phyloP scores from a whole-genome alignment of 306 rosid species.

The Cajanus cajan region DNA sequence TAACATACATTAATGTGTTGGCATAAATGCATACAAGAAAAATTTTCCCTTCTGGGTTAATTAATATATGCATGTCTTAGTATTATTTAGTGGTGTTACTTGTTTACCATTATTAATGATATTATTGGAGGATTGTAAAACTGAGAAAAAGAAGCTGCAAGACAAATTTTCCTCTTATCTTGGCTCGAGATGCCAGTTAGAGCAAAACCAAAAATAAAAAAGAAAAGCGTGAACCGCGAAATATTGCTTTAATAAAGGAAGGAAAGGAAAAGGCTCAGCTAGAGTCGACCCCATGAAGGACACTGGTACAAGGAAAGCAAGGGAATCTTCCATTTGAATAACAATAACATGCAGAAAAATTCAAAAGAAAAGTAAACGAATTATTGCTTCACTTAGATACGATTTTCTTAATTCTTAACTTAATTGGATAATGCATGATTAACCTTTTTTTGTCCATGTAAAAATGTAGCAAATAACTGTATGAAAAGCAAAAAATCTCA shows the following conservation, averaged over 20 bases:
- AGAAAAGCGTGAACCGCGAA: constrained; percentile 16
- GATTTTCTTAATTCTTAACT: constrained; percentile 3
- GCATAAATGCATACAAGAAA: constrained; percentile 14
- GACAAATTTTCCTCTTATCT: neutral
- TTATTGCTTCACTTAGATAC: constrained; percentile 32
- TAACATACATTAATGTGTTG: constrained; percentile 22
- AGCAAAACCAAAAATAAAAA: constrained; percentile 31
- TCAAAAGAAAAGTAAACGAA: constrained; percentile 35
- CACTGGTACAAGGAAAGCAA: constrained; percentile 39
- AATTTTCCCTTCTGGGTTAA: constrained; percentile 18
- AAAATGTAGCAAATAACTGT: constrained; percentile 27
- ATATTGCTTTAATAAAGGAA: constrained; percentile 39
- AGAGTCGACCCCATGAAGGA: constrained; percentile 41
- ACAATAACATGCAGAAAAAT: constrained; percentile 31
- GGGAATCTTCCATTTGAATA: constrained; percentile 45
- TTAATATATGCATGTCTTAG: constrained; percentile 1
- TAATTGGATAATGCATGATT: constrained; percentile 6
- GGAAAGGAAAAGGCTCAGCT: constrained; percentile 17
- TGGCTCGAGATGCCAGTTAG: constrained; percentile 24
- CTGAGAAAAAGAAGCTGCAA: constrained; percentile 7
- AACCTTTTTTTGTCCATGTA: constrained; percentile 29
- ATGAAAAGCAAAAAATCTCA: constrained; percentile 19
- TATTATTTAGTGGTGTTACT: neutral
- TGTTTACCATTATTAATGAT: neutral
- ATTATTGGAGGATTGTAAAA: neutral